Conservation (phyloP, 257 asterid species). For the Forsythia viridissima region DNA sequence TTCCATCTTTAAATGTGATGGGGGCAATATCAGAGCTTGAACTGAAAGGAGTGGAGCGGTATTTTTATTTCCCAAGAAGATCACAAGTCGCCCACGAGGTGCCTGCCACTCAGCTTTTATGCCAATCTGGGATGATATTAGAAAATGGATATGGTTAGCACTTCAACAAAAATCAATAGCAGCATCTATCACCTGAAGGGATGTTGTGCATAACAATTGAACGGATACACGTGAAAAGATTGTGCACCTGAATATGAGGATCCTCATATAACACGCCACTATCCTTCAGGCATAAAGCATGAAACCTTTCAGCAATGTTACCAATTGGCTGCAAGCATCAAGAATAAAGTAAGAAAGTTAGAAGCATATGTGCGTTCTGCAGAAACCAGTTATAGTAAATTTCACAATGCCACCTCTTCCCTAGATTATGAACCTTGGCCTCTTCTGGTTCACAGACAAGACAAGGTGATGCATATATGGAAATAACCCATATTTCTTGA, state of each 20-base stretch:
- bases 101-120: conserved; percentile 92
- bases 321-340: conserved; percentile 73
- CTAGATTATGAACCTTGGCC: not conserved
- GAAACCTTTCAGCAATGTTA: conserved; percentile 83
- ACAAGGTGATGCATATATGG: not conserved
- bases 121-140: conserved; percentile 64
- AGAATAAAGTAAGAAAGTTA: conserved; percentile 18
- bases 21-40: conserved; percentile 71
- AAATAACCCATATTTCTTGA: too few relatives aligned
- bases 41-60: conserved; percentile 76
- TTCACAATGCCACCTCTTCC: not conserved
- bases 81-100: conserved; percentile 80
- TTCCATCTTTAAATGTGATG: conserved; percentile 74
- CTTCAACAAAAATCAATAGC: conserved; percentile 8
- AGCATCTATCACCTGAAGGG: not conserved
- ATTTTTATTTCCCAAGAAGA: conserved; percentile 91
- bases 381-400: conserved; percentile 12
- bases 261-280: conserved; percentile 95
- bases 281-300: conserved; percentile 76
- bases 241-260: conserved; percentile 76
- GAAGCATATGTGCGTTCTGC: conserved; percentile 12
- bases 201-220: conserved; percentile 15
- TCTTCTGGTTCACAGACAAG: not conserved
- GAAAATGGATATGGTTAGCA: conserved; percentile 12
- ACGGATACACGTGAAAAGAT: conserved; percentile 7